Conservation (phyloP, 2,329 filamentous ascomycete genomes). For the Exophiala calicioides region DNA sequence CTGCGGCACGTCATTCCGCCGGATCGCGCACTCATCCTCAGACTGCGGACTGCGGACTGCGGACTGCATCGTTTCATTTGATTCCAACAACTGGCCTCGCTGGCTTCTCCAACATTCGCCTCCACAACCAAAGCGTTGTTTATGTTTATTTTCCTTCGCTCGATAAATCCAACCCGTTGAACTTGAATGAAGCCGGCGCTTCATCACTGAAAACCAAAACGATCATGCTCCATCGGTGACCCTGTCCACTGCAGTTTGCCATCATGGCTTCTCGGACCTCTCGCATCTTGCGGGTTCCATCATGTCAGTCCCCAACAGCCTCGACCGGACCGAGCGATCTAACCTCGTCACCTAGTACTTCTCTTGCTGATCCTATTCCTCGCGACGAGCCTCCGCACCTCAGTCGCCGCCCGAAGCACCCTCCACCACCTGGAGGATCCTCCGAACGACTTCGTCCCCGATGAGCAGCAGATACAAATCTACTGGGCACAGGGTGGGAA, state of each 20-base stretch:
- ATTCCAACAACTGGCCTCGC: neutral
- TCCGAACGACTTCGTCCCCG: conserved; percentile 10
- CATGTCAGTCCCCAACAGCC: conserved; percentile 10
- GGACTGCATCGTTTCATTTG: too few species aligned
- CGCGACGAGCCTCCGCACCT: neutral
- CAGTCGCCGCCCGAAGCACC: conserved; percentile 6
- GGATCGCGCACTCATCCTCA: conserved; percentile 2
- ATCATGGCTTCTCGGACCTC: conserved; percentile 12
- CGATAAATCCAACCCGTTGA: too few species aligned
- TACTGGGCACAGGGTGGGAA: conserved; percentile 28
- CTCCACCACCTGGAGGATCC: conserved; percentile 2
- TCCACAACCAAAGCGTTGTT: too few species aligned
- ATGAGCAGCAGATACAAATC: conserved; percentile 20
- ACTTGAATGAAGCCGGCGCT: neutral
- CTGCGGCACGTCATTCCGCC: conserved; percentile 22
- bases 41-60: too few species aligned
- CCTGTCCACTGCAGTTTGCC: conserved; percentile 1
- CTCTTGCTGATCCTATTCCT: neutral
- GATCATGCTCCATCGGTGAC: conserved; percentile 17
- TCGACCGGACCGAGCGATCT: neutral
- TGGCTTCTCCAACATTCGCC: neutral
- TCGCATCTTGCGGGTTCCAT: conserved; percentile 6
- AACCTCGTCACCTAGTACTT: neutral
- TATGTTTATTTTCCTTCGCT: neutral
- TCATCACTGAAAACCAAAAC: neutral